A percentile compares a stretch with the other conserved stretches of the same genome.
Evolutionary conservation across 2,329 filamentous ascomycete species (phyloP).

Genomic region (Fonsecaea pedrosoi): DNA sequence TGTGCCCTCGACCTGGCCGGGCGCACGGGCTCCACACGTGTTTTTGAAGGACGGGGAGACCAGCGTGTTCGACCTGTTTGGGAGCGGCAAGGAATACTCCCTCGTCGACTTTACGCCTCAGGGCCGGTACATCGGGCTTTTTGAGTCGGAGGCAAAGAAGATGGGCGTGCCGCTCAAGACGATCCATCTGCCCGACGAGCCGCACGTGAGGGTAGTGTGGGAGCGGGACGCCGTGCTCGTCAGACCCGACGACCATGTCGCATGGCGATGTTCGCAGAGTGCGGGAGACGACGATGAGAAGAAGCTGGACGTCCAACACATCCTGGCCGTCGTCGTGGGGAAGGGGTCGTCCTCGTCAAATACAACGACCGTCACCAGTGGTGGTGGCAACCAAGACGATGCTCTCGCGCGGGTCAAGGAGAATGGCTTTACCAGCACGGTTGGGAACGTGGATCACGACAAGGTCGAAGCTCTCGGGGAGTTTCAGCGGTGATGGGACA

Average conservation of each 20-base stretch:
- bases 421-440: slow-evolving; percentile 22
- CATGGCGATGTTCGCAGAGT: slow-evolving; percentile 36
- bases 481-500: slow-evolving; percentile 6
- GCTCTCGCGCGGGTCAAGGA: slow-evolving; percentile 8
- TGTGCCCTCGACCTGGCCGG: slow-evolving; percentile 44
- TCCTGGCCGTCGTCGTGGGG: slow-evolving; percentile 13
- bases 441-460: slow-evolving; percentile 28
- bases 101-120: slow-evolving; percentile 35
- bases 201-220: slow-evolving; percentile 40
- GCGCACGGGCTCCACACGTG: slow-evolving; percentile 44
- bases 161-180: slow-evolving; percentile 36
- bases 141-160: slow-evolving; percentile 8
- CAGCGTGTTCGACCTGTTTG: slow-evolving; percentile 42
- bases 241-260: slow-evolving; percentile 43
- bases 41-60: slow-evolving; percentile 42
- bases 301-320: not conserved
- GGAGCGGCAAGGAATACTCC: slow-evolving; percentile 30
- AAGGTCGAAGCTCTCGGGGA: slow-evolving; percentile 17
- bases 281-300: not conserved
- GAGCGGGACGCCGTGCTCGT: slow-evolving; percentile 42
- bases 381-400: not conserved
- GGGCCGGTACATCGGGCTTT: slow-evolving; percentile 9
- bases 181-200: slow-evolving; percentile 34
- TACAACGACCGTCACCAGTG: no score
- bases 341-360: not conserved